A percentile compares a stretch with the other conserved stretches of the same genome.
phyloP scores from a whole-genome alignment of 108 stramenopile species.

The Mayamaea pseudoterrestris region DNA sequence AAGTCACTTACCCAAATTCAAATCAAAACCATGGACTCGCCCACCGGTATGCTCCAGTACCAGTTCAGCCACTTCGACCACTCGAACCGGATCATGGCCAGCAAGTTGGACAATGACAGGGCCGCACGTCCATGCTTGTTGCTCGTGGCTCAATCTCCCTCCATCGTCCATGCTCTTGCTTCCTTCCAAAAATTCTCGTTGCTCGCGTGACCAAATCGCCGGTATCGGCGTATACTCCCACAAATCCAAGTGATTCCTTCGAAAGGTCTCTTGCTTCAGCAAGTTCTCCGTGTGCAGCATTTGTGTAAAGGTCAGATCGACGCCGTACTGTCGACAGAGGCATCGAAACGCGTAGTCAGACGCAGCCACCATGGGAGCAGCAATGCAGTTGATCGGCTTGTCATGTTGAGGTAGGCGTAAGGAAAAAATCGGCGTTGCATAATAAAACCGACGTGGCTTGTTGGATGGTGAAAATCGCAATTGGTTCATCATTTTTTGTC shows the following conservation, averaged over 20 bases:
- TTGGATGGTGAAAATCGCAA: too few relatives aligned
- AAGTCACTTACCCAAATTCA: too few relatives aligned
- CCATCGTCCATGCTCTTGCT: slow-evolving; percentile 10
- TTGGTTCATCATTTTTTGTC: too few relatives aligned
- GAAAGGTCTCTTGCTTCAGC: slow-evolving; percentile 34
- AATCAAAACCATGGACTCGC: slow-evolving; percentile 55
- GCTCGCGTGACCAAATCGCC: too few relatives aligned
- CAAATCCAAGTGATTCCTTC: slow-evolving; percentile 58
- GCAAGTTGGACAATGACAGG: slow-evolving; percentile 87
- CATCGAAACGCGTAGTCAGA: slow-evolving; percentile 77
- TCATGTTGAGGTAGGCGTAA: too few relatives aligned
- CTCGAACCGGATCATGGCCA: slow-evolving; percentile 70
- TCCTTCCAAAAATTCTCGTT: too few relatives aligned
- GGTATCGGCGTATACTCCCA: slow-evolving; percentile 16
- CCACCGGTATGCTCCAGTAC: slow-evolving; percentile 37
- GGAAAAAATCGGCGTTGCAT: too few relatives aligned
- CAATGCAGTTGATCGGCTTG: slow-evolving; percentile 8
- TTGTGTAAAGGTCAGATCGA: slow-evolving; percentile 87
- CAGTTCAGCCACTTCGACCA: slow-evolving; percentile 67
- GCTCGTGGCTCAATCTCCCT: background rate
- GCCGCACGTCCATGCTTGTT: slow-evolving; percentile 12
- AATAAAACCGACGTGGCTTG: too few relatives aligned
- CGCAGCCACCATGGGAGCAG: slow-evolving; percentile 81
- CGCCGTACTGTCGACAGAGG: slow-evolving; percentile 75
- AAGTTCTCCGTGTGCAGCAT: slow-evolving; percentile 87